A percentile compares a stretch with the other conserved stretches of the same genome.
Evolutionary conservation across 495 filamentous ascomycete genomes (phyloP).

Genomic region (Aspergillus haitiensis): DNA sequence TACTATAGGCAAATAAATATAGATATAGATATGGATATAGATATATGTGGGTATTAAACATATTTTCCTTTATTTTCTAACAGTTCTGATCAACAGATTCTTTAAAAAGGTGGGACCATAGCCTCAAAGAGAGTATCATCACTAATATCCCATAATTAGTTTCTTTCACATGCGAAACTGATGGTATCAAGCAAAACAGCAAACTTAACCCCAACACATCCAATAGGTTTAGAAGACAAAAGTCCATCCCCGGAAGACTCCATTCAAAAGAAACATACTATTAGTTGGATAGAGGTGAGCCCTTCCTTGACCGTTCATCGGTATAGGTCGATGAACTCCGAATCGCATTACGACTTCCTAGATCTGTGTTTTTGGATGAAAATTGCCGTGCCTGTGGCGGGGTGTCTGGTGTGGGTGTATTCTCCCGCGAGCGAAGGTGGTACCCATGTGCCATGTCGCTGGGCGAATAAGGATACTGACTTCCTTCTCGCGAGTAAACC

Average conservation of each 20-base stretch:
- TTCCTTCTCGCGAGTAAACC: conserved; percentile 25
- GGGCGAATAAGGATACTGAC: conserved; percentile 34
- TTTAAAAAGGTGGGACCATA: neutral
- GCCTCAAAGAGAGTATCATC: too few species aligned
- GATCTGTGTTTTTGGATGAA: conserved; percentile 25
- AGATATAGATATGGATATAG: too few species aligned
- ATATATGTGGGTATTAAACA: neutral
- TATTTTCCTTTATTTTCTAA: neutral
- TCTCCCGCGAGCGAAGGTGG: conserved; percentile 41
- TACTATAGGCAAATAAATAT: too few species aligned
- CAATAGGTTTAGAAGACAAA: neutral
- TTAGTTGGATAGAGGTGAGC: conserved; percentile 35
- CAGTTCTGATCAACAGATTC: neutral
- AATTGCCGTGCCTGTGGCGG: conserved; percentile 27
- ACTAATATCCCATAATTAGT: too few species aligned
- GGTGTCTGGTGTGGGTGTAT: conserved; percentile 46
- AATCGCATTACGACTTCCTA: conserved; percentile 25
- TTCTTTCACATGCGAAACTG: too few species aligned
- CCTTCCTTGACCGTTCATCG: conserved; percentile 20
- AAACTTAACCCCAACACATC: neutral
- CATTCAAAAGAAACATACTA: neutral
- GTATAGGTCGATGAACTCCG: conserved; percentile 32
- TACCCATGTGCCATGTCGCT: conserved; percentile 31
- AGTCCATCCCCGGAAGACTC: too few species aligned
- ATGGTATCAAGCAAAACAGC: too few species aligned